Percentiles rank a stretch among this genome's conserved stretches.
Evolutionary conservation across 78 protist species (phyloP).

Genomic region (Guillardia theta): DNA sequence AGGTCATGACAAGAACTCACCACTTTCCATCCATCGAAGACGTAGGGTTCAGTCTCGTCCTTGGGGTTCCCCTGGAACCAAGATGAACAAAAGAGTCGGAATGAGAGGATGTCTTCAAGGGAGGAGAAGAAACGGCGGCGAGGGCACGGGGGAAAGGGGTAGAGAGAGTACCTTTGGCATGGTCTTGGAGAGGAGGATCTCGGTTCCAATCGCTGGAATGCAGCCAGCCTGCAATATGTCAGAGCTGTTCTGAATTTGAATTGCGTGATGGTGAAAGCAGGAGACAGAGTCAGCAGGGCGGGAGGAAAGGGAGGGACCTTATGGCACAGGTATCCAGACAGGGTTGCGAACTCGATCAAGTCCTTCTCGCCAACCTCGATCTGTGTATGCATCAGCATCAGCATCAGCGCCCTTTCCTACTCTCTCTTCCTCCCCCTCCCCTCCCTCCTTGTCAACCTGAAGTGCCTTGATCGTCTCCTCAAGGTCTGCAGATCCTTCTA

Average conservation of each 20-base stretch:
- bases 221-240: neutral
- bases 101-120: no score
- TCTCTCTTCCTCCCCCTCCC: no score
- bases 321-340: slow-evolving; percentile 13
- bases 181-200: neutral
- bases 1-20: neutral
- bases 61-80: neutral
- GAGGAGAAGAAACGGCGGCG: neutral
- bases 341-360: neutral
- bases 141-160: no score
- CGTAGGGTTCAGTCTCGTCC: neutral
- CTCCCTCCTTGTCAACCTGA: no score
- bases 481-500: slow-evolving; percentile 19
- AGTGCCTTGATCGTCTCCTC: neutral
- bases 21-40: neutral
- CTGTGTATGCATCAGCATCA: no score
- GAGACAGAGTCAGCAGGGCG: no score
- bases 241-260: neutral
- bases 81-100: neutral
- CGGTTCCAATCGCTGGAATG: neutral
- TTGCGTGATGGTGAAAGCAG: neutral
- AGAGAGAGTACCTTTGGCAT: no score
- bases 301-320: no score
- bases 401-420: no score
- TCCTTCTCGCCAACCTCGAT: neutral